Evolutionary conservation across 257 asterid species (phyloP).

Genomic region (Jacaranda mimosifolia): DNA sequence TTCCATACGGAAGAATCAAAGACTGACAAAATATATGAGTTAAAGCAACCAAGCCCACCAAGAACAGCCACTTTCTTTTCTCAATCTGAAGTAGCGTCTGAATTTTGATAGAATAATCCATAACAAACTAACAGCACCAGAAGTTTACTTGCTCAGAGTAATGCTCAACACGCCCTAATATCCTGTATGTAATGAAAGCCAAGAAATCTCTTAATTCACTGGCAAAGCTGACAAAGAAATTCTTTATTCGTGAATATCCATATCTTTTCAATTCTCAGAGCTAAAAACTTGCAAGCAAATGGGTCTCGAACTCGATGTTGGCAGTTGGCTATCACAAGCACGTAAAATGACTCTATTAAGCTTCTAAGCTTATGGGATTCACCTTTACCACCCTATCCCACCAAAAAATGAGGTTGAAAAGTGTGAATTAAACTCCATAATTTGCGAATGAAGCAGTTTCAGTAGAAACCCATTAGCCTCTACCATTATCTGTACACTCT

Average conservation of each 20-base stretch:
- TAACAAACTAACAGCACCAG: constrained; percentile 30
- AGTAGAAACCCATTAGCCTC: constrained; percentile 19
- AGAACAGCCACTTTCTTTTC: constrained; percentile 75
- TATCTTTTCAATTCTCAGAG: neutral
- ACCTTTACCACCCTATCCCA: neutral
- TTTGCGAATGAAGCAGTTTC: constrained; percentile 8
- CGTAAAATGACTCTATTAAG: neutral
- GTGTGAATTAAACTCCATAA: constrained; percentile 9
- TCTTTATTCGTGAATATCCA: neutral
- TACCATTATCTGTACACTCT: neutral
- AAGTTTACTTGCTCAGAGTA: constrained; percentile 22
- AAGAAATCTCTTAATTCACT: neutral
- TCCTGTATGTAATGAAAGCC: constrained; percentile 35
- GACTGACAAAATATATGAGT: constrained; percentile 82
- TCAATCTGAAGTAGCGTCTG: constrained; percentile 57
- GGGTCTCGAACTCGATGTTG: neutral
- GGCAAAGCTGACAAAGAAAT: constrained; percentile 8
- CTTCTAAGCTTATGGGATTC: neutral
- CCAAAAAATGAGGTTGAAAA: constrained; percentile 4
- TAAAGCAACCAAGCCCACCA: constrained; percentile 72
- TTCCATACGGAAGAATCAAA: constrained; percentile 81
- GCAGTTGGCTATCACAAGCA: neutral
- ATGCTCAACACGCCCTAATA: constrained; percentile 12
- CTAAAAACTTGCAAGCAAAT: neutral
- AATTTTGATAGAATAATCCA: constrained; percentile 53